Percentiles rank a stretch among this genome's conserved stretches.
These are phyloP conservation scores for Otatea glauca DNA, from an alignment of 176 grass and related monocot species.

Conservation along the genomic window DNA sequence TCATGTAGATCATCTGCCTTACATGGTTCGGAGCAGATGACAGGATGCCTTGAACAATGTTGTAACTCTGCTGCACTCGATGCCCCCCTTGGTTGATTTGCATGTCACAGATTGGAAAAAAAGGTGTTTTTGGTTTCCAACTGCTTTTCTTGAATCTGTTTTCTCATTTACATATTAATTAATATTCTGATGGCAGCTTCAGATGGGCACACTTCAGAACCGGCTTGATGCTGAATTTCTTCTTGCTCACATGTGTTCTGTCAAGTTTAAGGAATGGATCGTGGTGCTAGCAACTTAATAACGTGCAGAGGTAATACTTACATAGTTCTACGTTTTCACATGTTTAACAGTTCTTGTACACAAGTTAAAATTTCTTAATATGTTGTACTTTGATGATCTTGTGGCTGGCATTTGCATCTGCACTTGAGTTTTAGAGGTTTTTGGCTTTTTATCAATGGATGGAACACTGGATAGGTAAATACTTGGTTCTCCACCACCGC, in stretches of 20 bases:
- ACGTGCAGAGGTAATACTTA: constrained; percentile 75
- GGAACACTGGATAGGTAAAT: not conserved
- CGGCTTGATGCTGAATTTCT: constrained; percentile 97
- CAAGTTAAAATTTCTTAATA: constrained; percentile 7
- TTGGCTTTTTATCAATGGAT: not conserved
- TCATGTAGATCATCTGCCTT: not conserved
- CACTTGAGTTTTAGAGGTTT: not conserved
- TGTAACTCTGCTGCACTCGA: not conserved
- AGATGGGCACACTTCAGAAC: constrained; percentile 97
- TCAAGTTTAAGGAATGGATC: constrained; percentile 99
- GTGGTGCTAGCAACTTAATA: constrained; percentile 91
- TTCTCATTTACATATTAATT: constrained; percentile 22
- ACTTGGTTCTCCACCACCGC: not conserved
- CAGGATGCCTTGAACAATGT: not conserved
- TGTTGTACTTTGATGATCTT: constrained; percentile 6
- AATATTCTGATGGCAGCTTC: constrained; percentile 62
- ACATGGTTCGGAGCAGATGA: not conserved
- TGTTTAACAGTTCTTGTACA: constrained; percentile 6
- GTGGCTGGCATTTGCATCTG: constrained; percentile 23
- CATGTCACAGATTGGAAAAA: not conserved
- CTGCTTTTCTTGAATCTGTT: constrained; percentile 4
- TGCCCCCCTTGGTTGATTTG: not conserved
- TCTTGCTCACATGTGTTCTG: constrained; percentile 98
- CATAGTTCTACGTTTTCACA: constrained; percentile 23
- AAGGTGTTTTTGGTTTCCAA: constrained; percentile 11